Percentiles rank a stretch among this genome's conserved stretches.
phyloP scores from a whole-genome alignment of 305 asterid genomes.

The Withania somnifera region DNA sequence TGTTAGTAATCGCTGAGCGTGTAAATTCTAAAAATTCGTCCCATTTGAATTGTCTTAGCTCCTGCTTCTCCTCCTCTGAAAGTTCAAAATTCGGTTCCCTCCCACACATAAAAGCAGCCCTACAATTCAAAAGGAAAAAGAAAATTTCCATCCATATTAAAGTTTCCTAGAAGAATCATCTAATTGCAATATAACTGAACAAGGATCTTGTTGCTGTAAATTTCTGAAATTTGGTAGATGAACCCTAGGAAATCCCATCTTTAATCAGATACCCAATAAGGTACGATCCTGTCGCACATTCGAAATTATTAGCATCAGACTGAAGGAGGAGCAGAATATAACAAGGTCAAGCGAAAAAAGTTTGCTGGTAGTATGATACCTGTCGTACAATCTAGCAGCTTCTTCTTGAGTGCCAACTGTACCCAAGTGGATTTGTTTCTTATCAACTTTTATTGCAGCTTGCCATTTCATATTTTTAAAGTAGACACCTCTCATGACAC shows the following conservation, averaged over 20 bases:
- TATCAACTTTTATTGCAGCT: conserved; percentile 96
- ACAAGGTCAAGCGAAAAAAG: neutral
- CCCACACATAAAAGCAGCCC: conserved; percentile 99
- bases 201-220: neutral
- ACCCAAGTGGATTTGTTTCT: conserved; percentile 96
- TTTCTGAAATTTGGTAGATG: no score
- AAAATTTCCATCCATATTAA: neutral
- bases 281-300: neutral
- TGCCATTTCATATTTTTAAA: conserved; percentile 97
- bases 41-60: conserved; percentile 67
- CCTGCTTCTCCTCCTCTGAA: conserved; percentile 68
- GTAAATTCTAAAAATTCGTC: conserved; percentile 76
- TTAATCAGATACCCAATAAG: neutral
- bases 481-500: conserved; percentile 87
- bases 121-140: conserved; percentile 15
- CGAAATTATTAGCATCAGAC: neutral
- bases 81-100: conserved; percentile 92
- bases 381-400: conserved; percentile 88
- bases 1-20: conserved; percentile 75
- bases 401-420: conserved; percentile 95
- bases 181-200: neutral
- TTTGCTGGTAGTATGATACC: conserved; percentile 26
- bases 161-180: neutral
- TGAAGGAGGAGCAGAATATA: neutral
- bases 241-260: neutral